Percentiles rank a stretch among this genome's conserved stretches.
These are phyloP conservation scores for Mucor saturninus DNA, from an alignment of 371 early-diverging fungal species.

Conservation along the genomic window DNA sequence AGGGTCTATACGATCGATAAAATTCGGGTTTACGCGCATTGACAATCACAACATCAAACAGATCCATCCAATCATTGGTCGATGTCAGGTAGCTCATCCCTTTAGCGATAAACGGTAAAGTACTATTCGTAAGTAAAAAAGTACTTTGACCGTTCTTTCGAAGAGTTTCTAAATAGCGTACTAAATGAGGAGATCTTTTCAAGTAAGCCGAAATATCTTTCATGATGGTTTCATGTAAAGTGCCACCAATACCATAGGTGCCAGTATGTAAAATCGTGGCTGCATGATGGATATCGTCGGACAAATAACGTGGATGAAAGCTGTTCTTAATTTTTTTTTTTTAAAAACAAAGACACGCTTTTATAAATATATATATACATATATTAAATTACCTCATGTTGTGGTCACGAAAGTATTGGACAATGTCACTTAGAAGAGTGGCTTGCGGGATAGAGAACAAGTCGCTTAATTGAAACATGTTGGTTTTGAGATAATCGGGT, in stretches of 20 bases:
- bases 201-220: conserved; percentile 56
- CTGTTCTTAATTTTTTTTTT: conserved; percentile 15
- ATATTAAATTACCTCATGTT: conserved; percentile 39
- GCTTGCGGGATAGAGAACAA: conserved; percentile 68
- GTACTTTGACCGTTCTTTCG: conserved; percentile 55
- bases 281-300: conserved; percentile 62
- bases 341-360: neutral
- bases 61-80: conserved; percentile 59
- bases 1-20: conserved; percentile 63
- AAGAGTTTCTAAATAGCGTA: conserved; percentile 56
- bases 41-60: conserved; percentile 70
- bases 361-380: neutral
- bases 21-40: conserved; percentile 66
- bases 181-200: conserved; percentile 50
- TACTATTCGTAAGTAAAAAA: conserved; percentile 67
- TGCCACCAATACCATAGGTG: conserved; percentile 54
- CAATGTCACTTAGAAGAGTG: conserved; percentile 62
- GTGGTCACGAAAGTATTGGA: conserved; percentile 65
- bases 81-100: conserved; percentile 62
- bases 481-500: conserved; percentile 55
- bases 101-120: conserved; percentile 55
- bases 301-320: conserved; percentile 70
- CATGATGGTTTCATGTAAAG: conserved; percentile 57
- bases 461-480: conserved; percentile 68
- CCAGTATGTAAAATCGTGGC: conserved; percentile 62